Percentiles rank a stretch among this genome's conserved stretches.
Conservation (phyloP, 1,284 basidiomycete genomes). For the Trametes versicolor region DNA sequence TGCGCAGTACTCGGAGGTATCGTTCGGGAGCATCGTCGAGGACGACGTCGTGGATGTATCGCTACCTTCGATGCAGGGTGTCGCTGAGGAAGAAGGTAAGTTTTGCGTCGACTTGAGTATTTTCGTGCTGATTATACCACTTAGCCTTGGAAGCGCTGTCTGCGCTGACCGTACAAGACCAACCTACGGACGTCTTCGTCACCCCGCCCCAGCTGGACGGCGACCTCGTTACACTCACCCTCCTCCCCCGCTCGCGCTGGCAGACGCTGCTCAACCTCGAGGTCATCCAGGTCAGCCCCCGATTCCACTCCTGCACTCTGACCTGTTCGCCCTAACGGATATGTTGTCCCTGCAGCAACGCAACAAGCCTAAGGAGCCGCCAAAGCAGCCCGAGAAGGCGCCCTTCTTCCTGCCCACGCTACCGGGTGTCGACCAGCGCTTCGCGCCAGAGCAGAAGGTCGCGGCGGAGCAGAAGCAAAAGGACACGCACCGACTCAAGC, state of each 20-base stretch:
- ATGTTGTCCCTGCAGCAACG: slow-evolving; percentile 68
- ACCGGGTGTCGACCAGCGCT: slow-evolving; percentile 84
- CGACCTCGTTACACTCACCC: slow-evolving; percentile 90
- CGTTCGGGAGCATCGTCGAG: slow-evolving; percentile 77
- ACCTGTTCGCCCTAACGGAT: slow-evolving; percentile 6
- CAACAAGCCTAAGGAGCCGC: slow-evolving; percentile 96
- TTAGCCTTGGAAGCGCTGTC: slow-evolving; percentile 74
- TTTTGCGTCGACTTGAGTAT: background rate
- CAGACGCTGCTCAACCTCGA: slow-evolving; percentile 97
- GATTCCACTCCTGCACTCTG: slow-evolving; percentile 3
- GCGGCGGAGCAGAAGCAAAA: slow-evolving; percentile 53
- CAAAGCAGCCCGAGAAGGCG: slow-evolving; percentile 93
- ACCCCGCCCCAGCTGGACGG: slow-evolving; percentile 89
- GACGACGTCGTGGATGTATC: slow-evolving; percentile 76
- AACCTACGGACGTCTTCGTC: slow-evolving; percentile 74
- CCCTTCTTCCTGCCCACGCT: slow-evolving; percentile 98
- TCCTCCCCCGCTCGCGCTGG: slow-evolving; percentile 94
- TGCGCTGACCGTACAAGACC: slow-evolving; percentile 62
- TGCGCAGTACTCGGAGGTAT: slow-evolving; percentile 90
- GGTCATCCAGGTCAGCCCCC: slow-evolving; percentile 93
- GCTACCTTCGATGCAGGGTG: slow-evolving; percentile 87
- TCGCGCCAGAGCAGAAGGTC: slow-evolving; percentile 64
- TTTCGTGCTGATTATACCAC: slow-evolving; percentile 3
- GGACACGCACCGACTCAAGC: slow-evolving; percentile 63
- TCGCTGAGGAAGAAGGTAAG: slow-evolving; percentile 76